Base-by-base conservation (phyloP, 2,329 filamentous ascomycete genomes). In the Diaporthe eres region DNA sequence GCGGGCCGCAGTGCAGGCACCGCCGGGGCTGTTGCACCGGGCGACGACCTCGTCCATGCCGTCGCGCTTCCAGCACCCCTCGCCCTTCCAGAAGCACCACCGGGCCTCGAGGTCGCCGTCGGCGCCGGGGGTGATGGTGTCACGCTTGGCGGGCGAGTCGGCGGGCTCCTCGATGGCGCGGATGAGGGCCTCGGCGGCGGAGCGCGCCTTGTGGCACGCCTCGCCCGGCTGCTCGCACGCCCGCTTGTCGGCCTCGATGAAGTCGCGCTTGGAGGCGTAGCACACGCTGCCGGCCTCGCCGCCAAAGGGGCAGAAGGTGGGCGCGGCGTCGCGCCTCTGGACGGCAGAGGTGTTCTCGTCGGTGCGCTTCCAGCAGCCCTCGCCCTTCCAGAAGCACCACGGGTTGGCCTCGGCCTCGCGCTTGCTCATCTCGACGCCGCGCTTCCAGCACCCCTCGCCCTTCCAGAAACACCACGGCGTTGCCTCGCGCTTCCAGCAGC, bases 181-280 rank as follows among this genome's bases (percentile, higher is more conserved):
- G 44, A 85, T 81, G 39, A 85, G 80, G 17, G 83, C 83, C 68
- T 84, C 82, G 61, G 84, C 84, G 25, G 82, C 84, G 74, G 83
- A 83, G 80, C 84, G 86, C 73, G 81, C 81, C 78, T 85, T 85
- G 79, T 80, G 82, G 83, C 87, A 88, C n/a, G 81, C 79, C 75
- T 85, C 81, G 47, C 86, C 86, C 42, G 81, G 81, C 51, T 82
- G 80, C 77, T 82, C 78, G 79, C 87, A 87, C 78, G 82, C 83
- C 7, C 81, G 80, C 58, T 80, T 81, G 72, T 80, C 78, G 58
- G 77, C 78, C 37, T 79, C 79, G 68, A 65, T 49, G 47, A 70
- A 68, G 63, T 74, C 77, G 57, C 75, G 75, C 74, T 78, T 77
- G 42, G 71, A 76, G 71, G 60, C 71, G 55, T 72, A 77, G 70